These are phyloP conservation scores for Pichia insulana DNA, from an alignment of 805 yeast genomes.

Conservation along the genomic window DNA sequence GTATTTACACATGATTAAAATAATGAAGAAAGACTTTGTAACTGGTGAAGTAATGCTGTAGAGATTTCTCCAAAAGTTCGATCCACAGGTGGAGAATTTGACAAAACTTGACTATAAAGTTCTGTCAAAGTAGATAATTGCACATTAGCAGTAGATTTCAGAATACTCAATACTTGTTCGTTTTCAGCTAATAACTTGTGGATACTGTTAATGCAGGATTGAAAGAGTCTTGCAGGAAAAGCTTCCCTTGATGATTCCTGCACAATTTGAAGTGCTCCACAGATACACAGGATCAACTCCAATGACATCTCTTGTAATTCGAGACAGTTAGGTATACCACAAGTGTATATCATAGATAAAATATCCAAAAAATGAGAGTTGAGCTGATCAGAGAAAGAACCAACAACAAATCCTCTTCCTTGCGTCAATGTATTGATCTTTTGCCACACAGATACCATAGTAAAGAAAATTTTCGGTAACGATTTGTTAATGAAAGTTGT, in stretches of 20 bases:
- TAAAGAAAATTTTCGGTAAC: slow-evolving; percentile 40
- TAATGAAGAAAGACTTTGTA: slow-evolving; percentile 1
- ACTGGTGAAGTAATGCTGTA: neutral
- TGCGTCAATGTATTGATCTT: slow-evolving; percentile 27
- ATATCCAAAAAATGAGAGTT: slow-evolving; percentile 54
- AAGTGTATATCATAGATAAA: slow-evolving; percentile 44
- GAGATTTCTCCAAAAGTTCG: neutral
- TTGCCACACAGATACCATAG: slow-evolving; percentile 43
- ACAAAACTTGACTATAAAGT: neutral
- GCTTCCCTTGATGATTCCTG: neutral
- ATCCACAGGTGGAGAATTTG: slow-evolving; percentile 2
- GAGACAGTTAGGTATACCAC: slow-evolving; percentile 47
- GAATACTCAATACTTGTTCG: slow-evolving; percentile 4
- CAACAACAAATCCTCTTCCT: slow-evolving; percentile 35
- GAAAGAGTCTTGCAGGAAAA: slow-evolving; percentile 9
- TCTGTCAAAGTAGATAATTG: slow-evolving; percentile 1
- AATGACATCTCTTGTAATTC: slow-evolving; percentile 48
- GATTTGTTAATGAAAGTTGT: slow-evolving; percentile 31
- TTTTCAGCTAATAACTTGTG: slow-evolving; percentile 5
- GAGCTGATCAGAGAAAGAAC: slow-evolving; percentile 46
- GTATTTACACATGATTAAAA: too few relatives aligned
- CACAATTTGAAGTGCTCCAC: slow-evolving; percentile 9
- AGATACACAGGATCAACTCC: slow-evolving; percentile 36
- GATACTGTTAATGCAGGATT: slow-evolving; percentile 8
- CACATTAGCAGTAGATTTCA: neutral